Base-by-base conservation (phyloP, 129 eudicot species). In the Artemisia annua region DNA sequence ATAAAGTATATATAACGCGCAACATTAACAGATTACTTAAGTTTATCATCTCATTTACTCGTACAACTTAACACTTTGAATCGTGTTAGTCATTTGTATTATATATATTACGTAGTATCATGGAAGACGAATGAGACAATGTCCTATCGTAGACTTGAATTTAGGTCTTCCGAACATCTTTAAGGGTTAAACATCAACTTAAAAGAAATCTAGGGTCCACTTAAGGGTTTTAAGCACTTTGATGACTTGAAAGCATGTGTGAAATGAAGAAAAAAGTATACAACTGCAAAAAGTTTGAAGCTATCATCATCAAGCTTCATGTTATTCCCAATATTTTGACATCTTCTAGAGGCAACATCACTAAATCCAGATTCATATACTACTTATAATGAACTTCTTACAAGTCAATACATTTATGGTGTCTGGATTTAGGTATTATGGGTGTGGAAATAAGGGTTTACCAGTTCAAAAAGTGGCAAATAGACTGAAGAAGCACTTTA, bases 401-500 rank as follows among this genome's bases (percentile, higher is more conserved):
- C 81, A 62, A 62, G 55, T 61, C 7, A 43, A 4, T 51, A 0
- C n/a, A n/a, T n/a, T 12, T n/a, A 2, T 15, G 2, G 19, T 63
- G 14, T 56, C 13, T 71, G 61, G 39, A 54, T 14, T 54, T 16
- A 53, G 67, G 17, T 11, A 11, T 71, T 53, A 16, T 64, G 67
- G 77, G 22, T 17, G 52, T 53, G 77, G 77, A 9, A 63, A 71
- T 13, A 71, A 51, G 48, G 43, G 14, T 46, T 56, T 56, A 48
- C 7, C 24, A 14, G 69, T 67, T 52, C 15, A 35, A 70, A 78
- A 77, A 70, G 76, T 39, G 63, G 76, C 63, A 19, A 46, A 71
- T 71, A 78, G 71, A 52, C 83, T 72, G 78, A 77, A 49, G 81
- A 57, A 73, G 35, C 78, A 73, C 85, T 70, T 84, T 84, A 70